These are phyloP conservation scores for Abortiporus biennis DNA, from an alignment of 1,284 basidiomycete genomes.

Conservation along the genomic window DNA sequence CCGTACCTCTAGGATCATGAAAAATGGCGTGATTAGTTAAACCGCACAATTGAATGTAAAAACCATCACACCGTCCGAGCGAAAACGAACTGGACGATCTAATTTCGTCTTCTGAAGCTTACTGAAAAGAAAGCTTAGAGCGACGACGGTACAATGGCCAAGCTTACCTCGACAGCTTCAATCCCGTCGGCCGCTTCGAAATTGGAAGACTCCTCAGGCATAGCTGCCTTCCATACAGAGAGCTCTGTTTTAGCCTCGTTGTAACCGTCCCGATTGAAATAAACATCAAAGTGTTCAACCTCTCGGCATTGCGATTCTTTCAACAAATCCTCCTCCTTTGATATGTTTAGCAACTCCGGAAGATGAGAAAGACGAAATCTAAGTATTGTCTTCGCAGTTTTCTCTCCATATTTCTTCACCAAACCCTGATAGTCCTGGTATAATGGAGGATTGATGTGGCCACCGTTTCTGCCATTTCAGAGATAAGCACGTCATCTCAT, in stretches of 20 bases:
- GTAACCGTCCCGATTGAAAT: conserved; percentile 26
- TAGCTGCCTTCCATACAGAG: conserved; percentile 28
- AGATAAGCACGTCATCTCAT: background rate
- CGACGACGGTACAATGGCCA: no score
- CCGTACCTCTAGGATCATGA: conserved; percentile 26
- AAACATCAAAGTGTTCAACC: conserved; percentile 37
- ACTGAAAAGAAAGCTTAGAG: no score
- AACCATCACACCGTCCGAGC: background rate
- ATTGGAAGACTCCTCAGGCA: conserved; percentile 32
- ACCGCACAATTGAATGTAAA: background rate
- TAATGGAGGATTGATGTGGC: conserved; percentile 58
- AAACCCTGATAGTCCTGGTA: conserved; percentile 55
- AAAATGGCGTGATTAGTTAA: background rate
- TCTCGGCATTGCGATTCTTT: conserved; percentile 34
- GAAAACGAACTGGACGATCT: background rate
- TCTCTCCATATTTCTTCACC: conserved; percentile 38
- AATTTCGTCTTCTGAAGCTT: background rate
- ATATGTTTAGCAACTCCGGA: conserved; percentile 36
- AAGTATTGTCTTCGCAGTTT: conserved; percentile 47
- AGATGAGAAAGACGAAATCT: conserved; percentile 57
- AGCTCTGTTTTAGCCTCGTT: conserved; percentile 28
- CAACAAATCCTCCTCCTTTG: conserved; percentile 40
- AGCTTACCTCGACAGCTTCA: conserved; percentile 30
- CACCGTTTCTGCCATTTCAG: conserved; percentile 45
- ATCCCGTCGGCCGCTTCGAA: conserved; percentile 25